Conservation (phyloP, 176 grass and related monocot species). For the Ensete glaucum region DNA sequence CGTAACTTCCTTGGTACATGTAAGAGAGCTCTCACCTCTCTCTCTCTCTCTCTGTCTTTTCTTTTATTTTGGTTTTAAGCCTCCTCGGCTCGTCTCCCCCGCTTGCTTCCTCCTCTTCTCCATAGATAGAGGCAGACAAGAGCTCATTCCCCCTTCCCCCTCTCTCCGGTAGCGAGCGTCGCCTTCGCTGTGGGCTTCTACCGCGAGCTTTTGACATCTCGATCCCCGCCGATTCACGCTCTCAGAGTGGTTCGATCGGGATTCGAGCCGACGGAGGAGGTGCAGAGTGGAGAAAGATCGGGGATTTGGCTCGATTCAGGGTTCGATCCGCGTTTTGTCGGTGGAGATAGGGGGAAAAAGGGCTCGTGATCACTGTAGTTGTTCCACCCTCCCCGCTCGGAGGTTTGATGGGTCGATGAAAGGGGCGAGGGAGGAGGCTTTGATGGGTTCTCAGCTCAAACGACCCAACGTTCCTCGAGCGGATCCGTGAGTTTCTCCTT, state of each 20-base stretch:
- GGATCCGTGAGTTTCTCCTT: constrained; percentile 76
- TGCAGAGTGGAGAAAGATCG: neutral
- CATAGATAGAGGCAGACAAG: neutral
- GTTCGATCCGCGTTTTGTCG: neutral
- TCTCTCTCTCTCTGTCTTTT: neutral
- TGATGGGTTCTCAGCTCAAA: constrained; percentile 80
- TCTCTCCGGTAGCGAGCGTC: no score
- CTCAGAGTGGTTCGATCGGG: constrained; percentile 1
- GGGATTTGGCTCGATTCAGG: neutral
- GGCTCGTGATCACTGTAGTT: neutral
- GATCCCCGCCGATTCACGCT: neutral
- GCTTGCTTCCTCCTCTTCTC: constrained; percentile 7
- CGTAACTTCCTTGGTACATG: neutral
- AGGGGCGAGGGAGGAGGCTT: constrained; percentile 50
- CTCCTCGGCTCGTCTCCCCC: neutral
- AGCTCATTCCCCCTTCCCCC: neutral
- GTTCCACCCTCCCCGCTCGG: neutral
- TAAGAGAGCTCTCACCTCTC: constrained; percentile 9
- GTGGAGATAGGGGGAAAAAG: neutral
- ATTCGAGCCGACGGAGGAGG: constrained; percentile 2
- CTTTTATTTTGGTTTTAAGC: constrained; percentile 5
- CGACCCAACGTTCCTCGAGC: constrained; percentile 53
- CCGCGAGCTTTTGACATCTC: neutral
- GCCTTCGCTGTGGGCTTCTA: neutral
- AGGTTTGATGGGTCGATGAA: constrained; percentile 46